Conservation (phyloP, 2,329 filamentous ascomycete species). For the Diaporthe citriasiana region DNA sequence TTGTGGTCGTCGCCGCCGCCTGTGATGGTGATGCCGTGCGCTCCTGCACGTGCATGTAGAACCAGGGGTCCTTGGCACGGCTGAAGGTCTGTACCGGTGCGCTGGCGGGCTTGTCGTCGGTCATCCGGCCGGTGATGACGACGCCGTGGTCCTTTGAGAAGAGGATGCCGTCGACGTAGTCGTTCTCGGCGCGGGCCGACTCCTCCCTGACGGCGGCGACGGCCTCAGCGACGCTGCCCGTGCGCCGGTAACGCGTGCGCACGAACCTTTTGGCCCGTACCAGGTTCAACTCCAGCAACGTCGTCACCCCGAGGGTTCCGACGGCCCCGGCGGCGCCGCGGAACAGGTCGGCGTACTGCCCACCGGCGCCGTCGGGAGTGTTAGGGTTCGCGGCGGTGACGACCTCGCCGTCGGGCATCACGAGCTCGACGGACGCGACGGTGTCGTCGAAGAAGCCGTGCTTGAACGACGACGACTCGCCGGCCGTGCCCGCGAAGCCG, state of each 20-base stretch:
- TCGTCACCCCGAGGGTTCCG: conserved; percentile 77
- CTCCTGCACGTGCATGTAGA: conserved; percentile 77
- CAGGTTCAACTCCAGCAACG: conserved; percentile 75
- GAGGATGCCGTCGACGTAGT: conserved; percentile 82
- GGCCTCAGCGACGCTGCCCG: conserved; percentile 62
- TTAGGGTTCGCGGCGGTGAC: conserved; percentile 62
- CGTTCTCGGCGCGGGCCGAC: conserved; percentile 61
- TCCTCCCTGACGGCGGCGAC: conserved; percentile 64
- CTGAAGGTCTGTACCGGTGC: conserved; percentile 66
- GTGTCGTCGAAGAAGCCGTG: conserved; percentile 80
- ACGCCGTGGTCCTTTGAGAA: conserved; percentile 74
- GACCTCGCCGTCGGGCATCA: conserved; percentile 76
- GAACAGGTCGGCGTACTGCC: conserved; percentile 69
- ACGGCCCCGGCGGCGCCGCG: conserved; percentile 75
- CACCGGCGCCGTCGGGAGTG: background rate
- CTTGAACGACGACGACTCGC: conserved; percentile 78
- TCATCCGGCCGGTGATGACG: conserved; percentile 75
- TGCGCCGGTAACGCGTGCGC: conserved; percentile 72
- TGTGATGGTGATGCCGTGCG: conserved; percentile 51
- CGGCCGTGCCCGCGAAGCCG: conserved; percentile 78
- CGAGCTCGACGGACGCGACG: conserved; percentile 75
- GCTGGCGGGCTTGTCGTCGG: conserved; percentile 62
- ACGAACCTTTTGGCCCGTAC: conserved; percentile 73
- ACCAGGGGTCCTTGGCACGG: conserved; percentile 78
- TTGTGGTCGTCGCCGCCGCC: conserved; percentile 43